Conservation (phyloP, 1,284 basidiomycete species). For the Golubevia sp. region DNA sequence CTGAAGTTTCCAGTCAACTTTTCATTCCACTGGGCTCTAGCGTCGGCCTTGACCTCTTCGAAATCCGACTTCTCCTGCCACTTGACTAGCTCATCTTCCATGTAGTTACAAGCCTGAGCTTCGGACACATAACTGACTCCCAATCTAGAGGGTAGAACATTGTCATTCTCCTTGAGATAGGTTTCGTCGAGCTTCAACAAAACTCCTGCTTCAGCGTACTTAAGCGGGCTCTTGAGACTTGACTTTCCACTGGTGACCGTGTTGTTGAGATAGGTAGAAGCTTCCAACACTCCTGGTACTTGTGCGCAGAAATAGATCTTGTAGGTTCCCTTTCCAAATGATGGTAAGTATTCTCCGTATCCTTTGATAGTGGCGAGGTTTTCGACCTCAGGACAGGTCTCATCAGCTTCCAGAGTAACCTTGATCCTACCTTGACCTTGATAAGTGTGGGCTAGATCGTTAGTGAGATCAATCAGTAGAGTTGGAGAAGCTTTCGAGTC, state of each 20-base stretch:
- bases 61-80: slow-evolving; percentile 5
- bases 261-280: slow-evolving; percentile 3
- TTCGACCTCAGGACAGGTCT: neutral
- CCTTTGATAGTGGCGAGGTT: neutral
- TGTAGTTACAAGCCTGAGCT: slow-evolving; percentile 19
- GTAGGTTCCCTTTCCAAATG: slow-evolving; percentile 19
- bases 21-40: slow-evolving; percentile 16
- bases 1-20: slow-evolving; percentile 9
- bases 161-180: slow-evolving; percentile 3
- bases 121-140: slow-evolving; percentile 22
- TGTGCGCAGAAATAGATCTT: slow-evolving; percentile 20
- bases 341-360: slow-evolving; percentile 13
- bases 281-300: slow-evolving; percentile 10
- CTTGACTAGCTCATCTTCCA: slow-evolving; percentile 16
- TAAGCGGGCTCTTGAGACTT: neutral
- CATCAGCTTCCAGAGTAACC: slow-evolving; percentile 9
- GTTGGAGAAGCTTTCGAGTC: slow-evolving; percentile 8
- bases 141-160: slow-evolving; percentile 13
- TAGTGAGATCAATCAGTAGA: slow-evolving; percentile 22
- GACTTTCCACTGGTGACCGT: slow-evolving; percentile 1
- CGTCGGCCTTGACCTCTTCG: neutral
- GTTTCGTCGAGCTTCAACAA: slow-evolving; percentile 6
- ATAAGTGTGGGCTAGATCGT: slow-evolving; percentile 13
- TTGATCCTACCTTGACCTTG: slow-evolving; percentile 5
- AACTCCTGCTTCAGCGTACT: slow-evolving; percentile 12